Conservation (phyloP, 192 early-diverging fungal species). For the Spizellomyces punctatus region DNA sequence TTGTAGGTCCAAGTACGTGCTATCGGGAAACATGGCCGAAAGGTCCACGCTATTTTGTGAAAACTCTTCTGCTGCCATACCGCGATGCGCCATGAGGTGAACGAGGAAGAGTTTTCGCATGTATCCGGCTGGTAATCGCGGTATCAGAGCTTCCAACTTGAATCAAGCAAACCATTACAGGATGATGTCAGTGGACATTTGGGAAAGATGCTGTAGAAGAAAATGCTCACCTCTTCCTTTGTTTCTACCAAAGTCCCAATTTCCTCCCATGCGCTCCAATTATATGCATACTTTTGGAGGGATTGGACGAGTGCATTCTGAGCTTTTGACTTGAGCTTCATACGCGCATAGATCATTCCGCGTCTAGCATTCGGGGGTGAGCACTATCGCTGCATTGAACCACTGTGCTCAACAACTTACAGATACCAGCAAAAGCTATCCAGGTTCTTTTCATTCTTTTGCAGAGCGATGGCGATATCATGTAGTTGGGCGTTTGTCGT, state of each 20-base stretch:
- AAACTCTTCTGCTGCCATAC: background rate
- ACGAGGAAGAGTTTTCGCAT: slow-evolving; percentile 24
- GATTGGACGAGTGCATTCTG: slow-evolving; percentile 60
- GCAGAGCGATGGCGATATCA: slow-evolving; percentile 3
- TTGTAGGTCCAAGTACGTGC: slow-evolving; percentile 32
- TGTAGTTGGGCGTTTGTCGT: slow-evolving; percentile 11
- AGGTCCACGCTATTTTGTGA: slow-evolving; percentile 14
- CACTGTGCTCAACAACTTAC: slow-evolving; percentile 9
- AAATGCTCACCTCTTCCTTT: slow-evolving; percentile 7
- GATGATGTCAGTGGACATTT: background rate
- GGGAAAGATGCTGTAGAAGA: background rate
- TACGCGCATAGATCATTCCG: slow-evolving; percentile 10
- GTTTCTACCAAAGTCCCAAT: slow-evolving; percentile 48
- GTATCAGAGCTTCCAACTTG: background rate
- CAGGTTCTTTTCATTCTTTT: slow-evolving; percentile 39
- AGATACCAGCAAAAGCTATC: slow-evolving; percentile 76
- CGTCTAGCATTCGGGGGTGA: background rate
- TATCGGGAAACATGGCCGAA: slow-evolving; percentile 35
- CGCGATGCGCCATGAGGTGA: slow-evolving; percentile 22
- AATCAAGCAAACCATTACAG: background rate
- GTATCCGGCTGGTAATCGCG: slow-evolving; percentile 13
- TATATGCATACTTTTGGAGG: slow-evolving; percentile 72
- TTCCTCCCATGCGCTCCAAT: slow-evolving; percentile 93
- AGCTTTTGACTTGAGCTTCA: slow-evolving; percentile 21
- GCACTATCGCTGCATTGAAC: background rate